Percentiles rank a stretch among this genome's conserved stretches.
These are phyloP conservation scores for Sungouiozyma intestinalis DNA, from an alignment of 805 yeast genomes.

Conservation along the genomic window DNA sequence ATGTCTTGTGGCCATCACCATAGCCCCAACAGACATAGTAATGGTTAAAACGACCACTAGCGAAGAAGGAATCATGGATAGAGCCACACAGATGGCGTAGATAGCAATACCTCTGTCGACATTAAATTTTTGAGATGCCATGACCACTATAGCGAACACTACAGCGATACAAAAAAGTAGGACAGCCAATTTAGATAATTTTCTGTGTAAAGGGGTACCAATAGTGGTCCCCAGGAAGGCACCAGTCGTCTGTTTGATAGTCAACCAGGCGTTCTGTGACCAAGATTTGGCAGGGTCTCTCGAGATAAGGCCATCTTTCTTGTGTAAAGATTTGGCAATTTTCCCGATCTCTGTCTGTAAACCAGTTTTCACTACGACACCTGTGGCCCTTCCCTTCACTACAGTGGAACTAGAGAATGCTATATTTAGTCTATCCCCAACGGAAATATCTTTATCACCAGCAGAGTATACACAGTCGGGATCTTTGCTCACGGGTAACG, in stretches of 20 bases:
- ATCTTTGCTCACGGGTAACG: conserved; percentile 67
- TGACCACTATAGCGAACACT: conserved; percentile 73
- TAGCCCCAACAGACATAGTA: conserved; percentile 89
- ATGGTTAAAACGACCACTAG: conserved; percentile 95
- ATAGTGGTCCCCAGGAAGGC: conserved; percentile 62
- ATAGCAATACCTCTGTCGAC: conserved; percentile 79
- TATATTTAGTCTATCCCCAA: conserved; percentile 60
- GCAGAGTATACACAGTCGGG: conserved; percentile 32
- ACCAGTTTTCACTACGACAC: conserved; percentile 90
- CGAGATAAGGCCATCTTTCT: conserved; percentile 17
- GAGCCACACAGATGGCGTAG: conserved; percentile 89
- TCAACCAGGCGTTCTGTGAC: conserved; percentile 27
- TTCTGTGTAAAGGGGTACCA: conserved; percentile 77
- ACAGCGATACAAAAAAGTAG: conserved; percentile 66
- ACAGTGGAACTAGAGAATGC: conserved; percentile 97
- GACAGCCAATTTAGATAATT: conserved; percentile 67
- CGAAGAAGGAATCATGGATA: conserved; percentile 98
- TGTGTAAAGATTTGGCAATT: conserved; percentile 72
- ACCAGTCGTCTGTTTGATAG: conserved; percentile 48
- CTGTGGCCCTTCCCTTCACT: conserved; percentile 87
- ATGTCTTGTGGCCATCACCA: conserved; percentile 87
- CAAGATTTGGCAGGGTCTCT: conserved; percentile 35
- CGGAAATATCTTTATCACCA: conserved; percentile 33
- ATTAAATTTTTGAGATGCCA: conserved; percentile 69
- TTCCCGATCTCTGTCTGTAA: conserved; percentile 86